Conservation (phyloP, 2,329 filamentous ascomycete species). For the Alternaria burnsii region DNA sequence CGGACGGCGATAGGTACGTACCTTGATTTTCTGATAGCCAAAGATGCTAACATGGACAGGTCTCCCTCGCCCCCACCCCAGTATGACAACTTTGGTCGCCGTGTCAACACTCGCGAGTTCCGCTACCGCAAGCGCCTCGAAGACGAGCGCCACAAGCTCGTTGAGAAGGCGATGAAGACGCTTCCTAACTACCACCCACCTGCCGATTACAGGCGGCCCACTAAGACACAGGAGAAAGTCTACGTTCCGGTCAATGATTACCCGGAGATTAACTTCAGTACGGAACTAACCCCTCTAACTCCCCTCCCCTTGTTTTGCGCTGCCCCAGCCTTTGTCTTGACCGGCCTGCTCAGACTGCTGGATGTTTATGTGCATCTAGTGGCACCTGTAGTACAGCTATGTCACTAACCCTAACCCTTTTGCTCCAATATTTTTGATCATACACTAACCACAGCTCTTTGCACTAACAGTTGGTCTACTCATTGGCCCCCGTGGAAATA, state of each 20-base stretch:
- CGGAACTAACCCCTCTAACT: conserved; percentile 95
- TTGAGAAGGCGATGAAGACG: conserved; percentile 99
- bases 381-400: conserved; percentile 49
- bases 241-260: conserved; percentile 99
- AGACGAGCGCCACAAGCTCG: conserved; percentile 97
- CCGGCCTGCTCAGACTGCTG: conserved; percentile 52
- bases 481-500: conserved; percentile 99
- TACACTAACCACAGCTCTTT: conserved; percentile 89
- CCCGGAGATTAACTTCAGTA: conserved; percentile 99
- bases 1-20: conserved; percentile 90
- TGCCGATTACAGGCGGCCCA: conserved; percentile 96
- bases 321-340: conserved; percentile 54
- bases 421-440: conserved; percentile 53
- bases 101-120: conserved; percentile 99
- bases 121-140: conserved; percentile 98
- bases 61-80: conserved; percentile 95
- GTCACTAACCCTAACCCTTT: conserved; percentile 52
- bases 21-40: not conserved
- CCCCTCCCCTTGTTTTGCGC: conserved; percentile 55
- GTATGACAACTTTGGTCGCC: conserved; percentile 98
- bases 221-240: conserved; percentile 99
- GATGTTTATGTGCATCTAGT: conserved; percentile 40
- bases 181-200: conserved; percentile 99
- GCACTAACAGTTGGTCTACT: conserved; percentile 97
- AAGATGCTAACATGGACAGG: conserved; percentile 58